Base-by-base conservation (phyloP, 2,329 filamentous ascomycete genomes). In the Trichoderma koningii region DNA sequence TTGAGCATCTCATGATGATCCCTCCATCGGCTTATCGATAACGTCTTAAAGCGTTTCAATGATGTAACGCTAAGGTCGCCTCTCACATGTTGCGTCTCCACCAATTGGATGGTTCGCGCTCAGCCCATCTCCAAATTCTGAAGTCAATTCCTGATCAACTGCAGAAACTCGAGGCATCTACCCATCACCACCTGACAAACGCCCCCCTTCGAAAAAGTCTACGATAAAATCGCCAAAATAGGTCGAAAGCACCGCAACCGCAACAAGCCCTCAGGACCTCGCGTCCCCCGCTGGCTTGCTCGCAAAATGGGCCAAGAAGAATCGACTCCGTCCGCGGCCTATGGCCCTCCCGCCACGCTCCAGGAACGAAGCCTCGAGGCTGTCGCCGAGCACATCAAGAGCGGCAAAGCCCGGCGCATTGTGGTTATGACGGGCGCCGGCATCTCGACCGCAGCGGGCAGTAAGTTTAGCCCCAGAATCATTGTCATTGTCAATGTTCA, bases 381-480 rank as follows among this genome's bases (percentile, higher is more conserved):
- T 4, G 81, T 98, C 45, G 93, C 92, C n/a, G 84, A 90, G 30
- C 89, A 91, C 71, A 93, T 99, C 76, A 87, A 86, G 69, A 83
- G 87, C 71, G 90, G 88, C 52, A 76, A 83, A 55, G 87, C 84
- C 41, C 84, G 84, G 71, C 84, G 84, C 56, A 90, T 99, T 65
- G 92, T 96, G 26, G 90, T 97, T 68, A 87, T 98, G 86, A 93
- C 91, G 2, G 94, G 94, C 66, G 93, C 94, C 14, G 94, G 94
- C 55, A 96, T 97, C 70, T 92, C 89, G 34, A 94, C 91, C 0
- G 84, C 86, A 10, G 87, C 87, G 64, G 87, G 87, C 65, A 89
- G 84, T 86, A 76, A 5, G 70, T 67, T 21, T 38, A 9, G 41
- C 17, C 48, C 38, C 28, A 26, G 45, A 23, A 51, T 28, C 19